phyloP scores from a whole-genome alignment of 2,329 filamentous ascomycete species.

The Lecanicillium sp. region DNA sequence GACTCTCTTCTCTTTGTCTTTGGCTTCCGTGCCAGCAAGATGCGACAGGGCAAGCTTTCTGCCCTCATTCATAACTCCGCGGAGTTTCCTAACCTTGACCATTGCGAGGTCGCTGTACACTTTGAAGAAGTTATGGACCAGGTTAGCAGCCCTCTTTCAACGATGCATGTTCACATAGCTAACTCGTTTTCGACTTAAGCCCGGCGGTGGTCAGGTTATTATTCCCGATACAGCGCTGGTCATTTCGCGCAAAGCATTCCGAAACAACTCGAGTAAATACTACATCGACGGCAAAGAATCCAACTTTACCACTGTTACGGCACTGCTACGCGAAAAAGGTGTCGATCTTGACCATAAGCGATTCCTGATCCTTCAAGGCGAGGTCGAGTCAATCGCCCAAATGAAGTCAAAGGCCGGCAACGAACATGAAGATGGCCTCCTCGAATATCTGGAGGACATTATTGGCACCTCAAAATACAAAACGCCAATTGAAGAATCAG shows the following conservation, averaged over 20 bases:
- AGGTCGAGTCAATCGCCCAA: slow-evolving; percentile 96
- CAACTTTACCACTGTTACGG: slow-evolving; percentile 87
- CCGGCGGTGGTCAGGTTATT: slow-evolving; percentile 64
- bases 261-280: slow-evolving; percentile 97
- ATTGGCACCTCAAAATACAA: slow-evolving; percentile 99
- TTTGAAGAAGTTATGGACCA: slow-evolving; percentile 93
- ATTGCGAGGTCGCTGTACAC: slow-evolving; percentile 93
- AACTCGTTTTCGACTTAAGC: slow-evolving; percentile 30
- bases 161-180: slow-evolving; percentile 10
- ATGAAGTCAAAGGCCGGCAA: slow-evolving; percentile 97
- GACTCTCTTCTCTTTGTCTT: slow-evolving; percentile 98
- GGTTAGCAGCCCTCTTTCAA: slow-evolving; percentile 28
- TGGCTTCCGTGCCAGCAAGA: slow-evolving; percentile 96
- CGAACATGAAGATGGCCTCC: slow-evolving; percentile 90
- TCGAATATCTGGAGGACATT: slow-evolving; percentile 97
- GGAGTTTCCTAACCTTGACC: slow-evolving; percentile 72
- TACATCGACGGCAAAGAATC: slow-evolving; percentile 89
- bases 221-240: slow-evolving; percentile 79
- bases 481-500: slow-evolving; percentile 88
- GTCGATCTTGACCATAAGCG: slow-evolving; percentile 97
- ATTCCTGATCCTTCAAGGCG: slow-evolving; percentile 92
- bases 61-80: slow-evolving; percentile 97
- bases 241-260: slow-evolving; percentile 88
- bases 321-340: slow-evolving; percentile 74
- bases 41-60: slow-evolving; percentile 97